These are phyloP conservation scores for Kluyveromyces sp. DNA, from an alignment of 1,139 yeast species.

Conservation along the genomic window DNA sequence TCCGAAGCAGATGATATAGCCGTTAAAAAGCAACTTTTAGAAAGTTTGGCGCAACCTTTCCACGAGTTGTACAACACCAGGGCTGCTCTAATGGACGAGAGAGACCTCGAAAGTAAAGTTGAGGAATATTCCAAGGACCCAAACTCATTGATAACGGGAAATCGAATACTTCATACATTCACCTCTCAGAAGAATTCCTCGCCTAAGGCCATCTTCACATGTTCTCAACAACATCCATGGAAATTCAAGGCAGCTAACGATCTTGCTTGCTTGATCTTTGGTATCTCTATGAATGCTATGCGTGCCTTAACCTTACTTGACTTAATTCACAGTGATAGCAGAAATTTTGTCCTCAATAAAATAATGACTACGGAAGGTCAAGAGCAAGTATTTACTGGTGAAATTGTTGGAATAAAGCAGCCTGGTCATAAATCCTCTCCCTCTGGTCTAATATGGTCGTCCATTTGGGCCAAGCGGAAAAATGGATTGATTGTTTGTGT, in stretches of 20 bases:
- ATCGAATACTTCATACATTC: slow-evolving; percentile 45
- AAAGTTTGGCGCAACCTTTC: slow-evolving; percentile 72
- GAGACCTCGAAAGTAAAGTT: slow-evolving; percentile 35
- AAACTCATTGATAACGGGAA: slow-evolving; percentile 9
- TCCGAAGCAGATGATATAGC: slow-evolving; percentile 35
- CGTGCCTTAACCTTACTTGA: slow-evolving; percentile 63
- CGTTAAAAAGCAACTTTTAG: slow-evolving; percentile 47
- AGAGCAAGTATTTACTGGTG: slow-evolving; percentile 50
- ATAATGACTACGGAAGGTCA: slow-evolving; percentile 37
- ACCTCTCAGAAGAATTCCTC: slow-evolving; percentile 59
- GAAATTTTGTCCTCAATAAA: slow-evolving; percentile 57
- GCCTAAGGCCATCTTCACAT: slow-evolving; percentile 81
- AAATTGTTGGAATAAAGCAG: slow-evolving; percentile 43
- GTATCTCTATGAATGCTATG: slow-evolving; percentile 61
- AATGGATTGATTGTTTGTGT: slow-evolving; percentile 70
- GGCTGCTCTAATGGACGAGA: slow-evolving; percentile 13
- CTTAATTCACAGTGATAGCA: slow-evolving; percentile 66
- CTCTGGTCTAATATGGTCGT: slow-evolving; percentile 58
- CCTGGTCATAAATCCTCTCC: slow-evolving; percentile 32
- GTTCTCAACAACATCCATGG: slow-evolving; percentile 74
- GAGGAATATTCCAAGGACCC: slow-evolving; percentile 37
- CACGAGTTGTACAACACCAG: slow-evolving; percentile 38
- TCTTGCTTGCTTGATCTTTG: slow-evolving; percentile 81
- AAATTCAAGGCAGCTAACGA: slow-evolving; percentile 78
- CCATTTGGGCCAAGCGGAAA: slow-evolving; percentile 79